Evolutionary conservation across 2,329 filamentous ascomycete species (phyloP).

Genomic region (Aureobasidium sp.): DNA sequence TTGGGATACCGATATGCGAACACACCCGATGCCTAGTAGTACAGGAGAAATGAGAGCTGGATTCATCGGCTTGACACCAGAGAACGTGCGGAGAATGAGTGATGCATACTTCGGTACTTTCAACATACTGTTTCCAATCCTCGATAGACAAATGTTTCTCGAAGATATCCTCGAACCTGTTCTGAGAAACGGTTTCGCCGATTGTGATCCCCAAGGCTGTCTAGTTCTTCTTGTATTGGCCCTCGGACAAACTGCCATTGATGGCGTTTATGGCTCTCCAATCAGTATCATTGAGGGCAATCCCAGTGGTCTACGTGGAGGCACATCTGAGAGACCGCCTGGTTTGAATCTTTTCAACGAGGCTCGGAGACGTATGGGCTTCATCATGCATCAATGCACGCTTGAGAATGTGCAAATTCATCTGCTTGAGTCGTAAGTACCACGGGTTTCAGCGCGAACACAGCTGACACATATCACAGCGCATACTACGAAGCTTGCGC

Average conservation of each 20-base stretch:
- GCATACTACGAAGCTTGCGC: conserved; percentile 50
- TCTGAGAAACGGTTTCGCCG: conserved; percentile 40
- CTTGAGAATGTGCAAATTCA: conserved; percentile 55
- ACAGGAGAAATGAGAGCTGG: conserved; percentile 20
- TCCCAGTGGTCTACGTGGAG: conserved; percentile 48
- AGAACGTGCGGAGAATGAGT: conserved; percentile 44
- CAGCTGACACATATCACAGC: conserved; percentile 25
- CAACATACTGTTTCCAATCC: conserved; percentile 52
- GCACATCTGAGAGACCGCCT: conserved; percentile 44
- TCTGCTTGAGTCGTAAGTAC: conserved; percentile 47
- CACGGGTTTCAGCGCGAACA: background rate
- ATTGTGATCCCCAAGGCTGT: conserved; percentile 43
- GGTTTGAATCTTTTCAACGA: conserved; percentile 57
- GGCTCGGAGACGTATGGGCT: conserved; percentile 53
- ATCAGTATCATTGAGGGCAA: conserved; percentile 39
- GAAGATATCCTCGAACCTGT: conserved; percentile 42
- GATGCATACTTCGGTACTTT: conserved; percentile 54
- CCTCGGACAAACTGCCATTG: conserved; percentile 52
- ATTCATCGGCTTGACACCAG: conserved; percentile 38
- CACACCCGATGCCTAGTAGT: conserved; percentile 18
- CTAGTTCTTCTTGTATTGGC: conserved; percentile 53
- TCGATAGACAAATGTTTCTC: conserved; percentile 51
- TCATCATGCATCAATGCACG: conserved; percentile 47
- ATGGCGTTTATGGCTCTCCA: conserved; percentile 42
- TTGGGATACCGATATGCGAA: conserved; percentile 23